Evolutionary conservation across 1,284 basidiomycete genomes (phyloP).

Genomic region (Ustilago tritici): DNA sequence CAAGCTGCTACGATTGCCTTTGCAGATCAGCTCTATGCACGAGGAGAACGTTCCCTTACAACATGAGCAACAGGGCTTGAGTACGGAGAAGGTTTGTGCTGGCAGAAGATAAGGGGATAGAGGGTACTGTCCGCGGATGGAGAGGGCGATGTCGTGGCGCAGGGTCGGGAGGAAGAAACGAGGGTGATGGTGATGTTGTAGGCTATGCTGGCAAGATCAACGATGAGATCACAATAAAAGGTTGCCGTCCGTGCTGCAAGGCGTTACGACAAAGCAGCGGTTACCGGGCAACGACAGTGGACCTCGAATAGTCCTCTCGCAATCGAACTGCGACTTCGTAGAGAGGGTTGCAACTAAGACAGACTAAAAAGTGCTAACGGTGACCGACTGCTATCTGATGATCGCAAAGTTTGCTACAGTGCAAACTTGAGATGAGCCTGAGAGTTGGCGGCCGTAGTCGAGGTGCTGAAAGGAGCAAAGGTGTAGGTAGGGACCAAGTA

Average conservation of each 20-base stretch:
- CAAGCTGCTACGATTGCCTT: not conserved
- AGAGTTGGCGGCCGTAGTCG: constrained; percentile 3
- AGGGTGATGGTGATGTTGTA: constrained; percentile 9
- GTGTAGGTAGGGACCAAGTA: not conserved
- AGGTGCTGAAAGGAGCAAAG: not conserved
- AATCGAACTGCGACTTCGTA: not conserved
- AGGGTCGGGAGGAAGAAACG: constrained; percentile 4
- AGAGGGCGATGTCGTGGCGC: not conserved
- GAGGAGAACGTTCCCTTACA: not conserved
- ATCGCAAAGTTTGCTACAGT: not conserved
- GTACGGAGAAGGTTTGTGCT: not conserved
- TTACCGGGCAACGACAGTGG: not conserved
- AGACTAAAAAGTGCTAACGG: not conserved
- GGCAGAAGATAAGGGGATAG: not conserved
- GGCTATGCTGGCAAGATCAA: constrained; percentile 28
- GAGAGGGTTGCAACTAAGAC: not conserved
- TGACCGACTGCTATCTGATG: not conserved
- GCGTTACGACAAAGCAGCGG: constrained; percentile 1
- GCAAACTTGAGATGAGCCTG: not conserved
- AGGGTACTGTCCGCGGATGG: not conserved
- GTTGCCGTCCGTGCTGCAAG: constrained; percentile 6
- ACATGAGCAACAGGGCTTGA: not conserved
- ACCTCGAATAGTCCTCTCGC: constrained; percentile 1
- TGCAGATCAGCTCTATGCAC: constrained; percentile 8
- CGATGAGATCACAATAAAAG: constrained; percentile 25